Percentiles rank a stretch among this genome's conserved stretches.
Evolutionary conservation across 2,329 filamentous ascomycete genomes (phyloP).

Genomic region (Colletotrichum coccodes): DNA sequence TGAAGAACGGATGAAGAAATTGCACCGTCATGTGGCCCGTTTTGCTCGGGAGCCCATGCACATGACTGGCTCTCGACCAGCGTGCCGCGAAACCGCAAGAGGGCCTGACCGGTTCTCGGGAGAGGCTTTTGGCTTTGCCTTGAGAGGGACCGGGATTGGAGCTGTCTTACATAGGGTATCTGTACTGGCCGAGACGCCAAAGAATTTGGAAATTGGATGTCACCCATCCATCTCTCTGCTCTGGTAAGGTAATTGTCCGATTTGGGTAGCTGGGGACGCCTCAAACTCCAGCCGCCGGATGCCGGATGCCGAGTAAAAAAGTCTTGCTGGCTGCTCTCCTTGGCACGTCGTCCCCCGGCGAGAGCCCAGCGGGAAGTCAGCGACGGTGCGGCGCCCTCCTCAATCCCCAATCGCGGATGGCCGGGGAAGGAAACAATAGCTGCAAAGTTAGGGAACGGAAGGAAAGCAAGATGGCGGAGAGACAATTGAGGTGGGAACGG

Average conservation of each 20-base stretch:
- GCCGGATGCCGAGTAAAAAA: background rate
- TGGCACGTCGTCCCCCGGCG: background rate
- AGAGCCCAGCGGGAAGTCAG: background rate
- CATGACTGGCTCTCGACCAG: background rate
- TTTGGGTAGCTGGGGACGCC: too few relatives aligned
- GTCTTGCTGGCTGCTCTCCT: background rate
- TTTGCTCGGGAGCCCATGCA: slow-evolving; percentile 14
- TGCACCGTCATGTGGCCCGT: slow-evolving; percentile 19
- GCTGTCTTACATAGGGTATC: background rate
- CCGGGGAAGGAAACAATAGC: background rate
- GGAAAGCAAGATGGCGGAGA: background rate
- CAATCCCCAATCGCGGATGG: background rate
- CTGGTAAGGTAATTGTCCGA: background rate
- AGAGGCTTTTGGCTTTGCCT: background rate
- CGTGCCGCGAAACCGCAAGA: background rate
- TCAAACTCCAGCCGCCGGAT: background rate
- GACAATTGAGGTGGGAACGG: background rate
- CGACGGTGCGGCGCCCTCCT: background rate
- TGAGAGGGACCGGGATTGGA: background rate
- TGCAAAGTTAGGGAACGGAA: background rate
- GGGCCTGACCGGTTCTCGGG: background rate
- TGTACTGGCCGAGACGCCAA: background rate
- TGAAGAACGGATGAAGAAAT: slow-evolving; percentile 19
- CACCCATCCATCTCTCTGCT: too few relatives aligned
- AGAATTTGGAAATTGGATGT: background rate